Conservation (phyloP, 2,329 filamentous ascomycete genomes). For the Aspergillus pseudoviridinutans region DNA sequence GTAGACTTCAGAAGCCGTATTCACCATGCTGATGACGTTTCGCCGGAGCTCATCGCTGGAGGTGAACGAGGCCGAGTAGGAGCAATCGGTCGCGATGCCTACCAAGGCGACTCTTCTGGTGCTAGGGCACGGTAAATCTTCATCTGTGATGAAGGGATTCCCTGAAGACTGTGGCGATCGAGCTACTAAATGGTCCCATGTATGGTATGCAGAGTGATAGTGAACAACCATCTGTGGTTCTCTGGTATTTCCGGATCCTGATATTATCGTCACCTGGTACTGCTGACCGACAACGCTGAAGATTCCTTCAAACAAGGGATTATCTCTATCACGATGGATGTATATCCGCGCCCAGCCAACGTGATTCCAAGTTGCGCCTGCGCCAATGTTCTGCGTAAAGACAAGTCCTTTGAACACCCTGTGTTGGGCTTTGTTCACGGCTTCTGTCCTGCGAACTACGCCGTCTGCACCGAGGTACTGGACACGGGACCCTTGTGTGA, state of each 20-base stretch:
- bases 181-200: not conserved
- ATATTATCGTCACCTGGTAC: conserved; percentile 4
- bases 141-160: too few species aligned
- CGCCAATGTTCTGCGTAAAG: not conserved
- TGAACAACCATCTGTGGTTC: not conserved
- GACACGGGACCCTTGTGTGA: conserved; percentile 3
- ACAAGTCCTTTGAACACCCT: conserved; percentile 5
- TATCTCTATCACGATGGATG: conserved; percentile 4
- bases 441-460: not conserved
- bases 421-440: not conserved
- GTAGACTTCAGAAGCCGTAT: conserved; percentile 77
- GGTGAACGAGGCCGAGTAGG: conserved; percentile 69
- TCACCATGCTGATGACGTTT: conserved; percentile 57
- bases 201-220: too few species aligned
- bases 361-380: not conserved
- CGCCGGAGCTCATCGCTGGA: conserved; percentile 46
- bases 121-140: conserved; percentile 57
- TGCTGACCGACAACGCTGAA: conserved; percentile 3
- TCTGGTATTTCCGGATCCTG: too few species aligned
- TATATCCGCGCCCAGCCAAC: conserved; percentile 12
- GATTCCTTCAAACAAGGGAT: conserved; percentile 9
- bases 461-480: conserved; percentile 4
- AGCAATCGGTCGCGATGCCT: conserved; percentile 87
- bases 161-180: too few species aligned
- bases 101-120: conserved; percentile 84